Evolutionary conservation across 495 filamentous ascomycete species (phyloP).

Genomic region (Penicillium desertorum): DNA sequence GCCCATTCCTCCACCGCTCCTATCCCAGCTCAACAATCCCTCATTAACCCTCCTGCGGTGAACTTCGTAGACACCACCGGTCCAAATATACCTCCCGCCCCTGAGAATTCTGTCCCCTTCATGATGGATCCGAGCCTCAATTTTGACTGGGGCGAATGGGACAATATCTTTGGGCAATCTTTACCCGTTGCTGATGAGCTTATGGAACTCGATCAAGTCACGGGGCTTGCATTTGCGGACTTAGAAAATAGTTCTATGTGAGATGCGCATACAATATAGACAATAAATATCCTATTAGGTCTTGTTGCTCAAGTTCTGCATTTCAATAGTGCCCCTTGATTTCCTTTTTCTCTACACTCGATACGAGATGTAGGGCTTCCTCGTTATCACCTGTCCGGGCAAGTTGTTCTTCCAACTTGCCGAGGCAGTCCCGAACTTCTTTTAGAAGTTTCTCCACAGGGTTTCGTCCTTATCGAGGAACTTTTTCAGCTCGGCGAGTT

Average conservation of each 20-base stretch:
- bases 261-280: neutral
- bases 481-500: too few species aligned
- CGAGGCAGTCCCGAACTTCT: too few species aligned
- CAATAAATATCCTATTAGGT: neutral
- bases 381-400: too few species aligned
- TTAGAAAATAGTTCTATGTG: neutral
- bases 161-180: slow-evolving; percentile 50
- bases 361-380: too few species aligned
- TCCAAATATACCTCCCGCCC: neutral
- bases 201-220: slow-evolving; percentile 46
- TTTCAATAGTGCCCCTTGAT: too few species aligned
- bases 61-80: slow-evolving; percentile 25
- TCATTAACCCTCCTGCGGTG: neutral
- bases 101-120: slow-evolving; percentile 31
- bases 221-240: slow-evolving; percentile 27
- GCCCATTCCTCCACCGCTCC: neutral
- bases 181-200: slow-evolving; percentile 49
- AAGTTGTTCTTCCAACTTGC: too few species aligned
- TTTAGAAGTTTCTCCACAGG: too few species aligned
- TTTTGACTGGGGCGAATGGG: slow-evolving; percentile 54
- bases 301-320: too few species aligned
- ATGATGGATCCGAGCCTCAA: slow-evolving; percentile 47
- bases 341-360: too few species aligned
- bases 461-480: too few species aligned
- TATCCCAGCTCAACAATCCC: neutral